Conservation (phyloP, 2,329 filamentous ascomycete genomes). For the Diplodia seriata region DNA sequence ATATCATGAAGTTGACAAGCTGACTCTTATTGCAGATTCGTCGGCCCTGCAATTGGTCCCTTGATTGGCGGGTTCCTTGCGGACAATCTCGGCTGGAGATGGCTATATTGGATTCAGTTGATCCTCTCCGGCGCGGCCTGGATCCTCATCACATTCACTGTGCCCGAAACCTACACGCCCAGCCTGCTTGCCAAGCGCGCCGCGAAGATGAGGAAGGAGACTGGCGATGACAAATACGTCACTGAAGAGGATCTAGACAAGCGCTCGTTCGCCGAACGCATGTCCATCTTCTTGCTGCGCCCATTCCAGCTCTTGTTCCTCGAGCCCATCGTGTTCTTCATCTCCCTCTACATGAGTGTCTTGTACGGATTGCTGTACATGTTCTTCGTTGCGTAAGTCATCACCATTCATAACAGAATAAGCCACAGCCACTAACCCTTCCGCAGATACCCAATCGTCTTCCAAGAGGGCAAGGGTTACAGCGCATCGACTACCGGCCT, state of each 20-base stretch:
- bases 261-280: constrained; percentile 70
- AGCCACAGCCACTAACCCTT: constrained; percentile 53
- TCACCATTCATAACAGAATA: no score
- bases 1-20: background rate
- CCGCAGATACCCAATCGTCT: constrained; percentile 66
- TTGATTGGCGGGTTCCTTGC: constrained; percentile 77
- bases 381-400: constrained; percentile 69
- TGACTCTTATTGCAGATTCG: constrained; percentile 56
- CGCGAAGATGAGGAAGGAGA: constrained; percentile 71
- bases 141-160: constrained; percentile 82
- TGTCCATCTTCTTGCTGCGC: constrained; percentile 77
- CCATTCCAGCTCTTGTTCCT: constrained; percentile 85
- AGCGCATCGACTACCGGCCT: constrained; percentile 75
- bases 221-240: constrained; percentile 71
- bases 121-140: constrained; percentile 75
- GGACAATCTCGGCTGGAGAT: constrained; percentile 76
- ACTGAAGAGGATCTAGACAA: constrained; percentile 82
- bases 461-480: constrained; percentile 80
- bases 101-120: constrained; percentile 87
- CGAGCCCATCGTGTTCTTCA: constrained; percentile 84
- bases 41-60: constrained; percentile 73
- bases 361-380: constrained; percentile 78
- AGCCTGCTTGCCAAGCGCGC: constrained; percentile 76
- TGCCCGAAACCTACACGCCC: constrained; percentile 87
- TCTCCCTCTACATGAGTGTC: constrained; percentile 85